These are phyloP conservation scores for Blastobotrys petasosporus DNA, from an alignment of 1,139 yeast genomes.

Conservation along the genomic window DNA sequence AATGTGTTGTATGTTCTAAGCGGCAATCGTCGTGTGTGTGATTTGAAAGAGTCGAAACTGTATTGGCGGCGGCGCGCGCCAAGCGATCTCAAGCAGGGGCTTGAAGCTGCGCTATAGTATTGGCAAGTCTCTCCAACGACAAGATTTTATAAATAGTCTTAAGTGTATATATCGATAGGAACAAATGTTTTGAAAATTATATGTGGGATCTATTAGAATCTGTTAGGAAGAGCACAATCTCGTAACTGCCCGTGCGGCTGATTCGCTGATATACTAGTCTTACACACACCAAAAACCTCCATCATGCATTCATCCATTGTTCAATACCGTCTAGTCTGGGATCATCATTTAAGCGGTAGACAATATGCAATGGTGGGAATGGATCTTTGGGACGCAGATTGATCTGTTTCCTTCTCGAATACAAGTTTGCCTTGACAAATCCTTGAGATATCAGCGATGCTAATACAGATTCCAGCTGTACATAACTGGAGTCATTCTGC, in stretches of 20 bases:
- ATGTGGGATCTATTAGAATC: background rate
- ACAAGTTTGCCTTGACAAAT: slow-evolving; percentile 34
- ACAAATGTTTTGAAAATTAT: too few species aligned
- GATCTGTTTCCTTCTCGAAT: slow-evolving; percentile 25
- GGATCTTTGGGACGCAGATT: slow-evolving; percentile 24
- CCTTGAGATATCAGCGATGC: slow-evolving; percentile 34
- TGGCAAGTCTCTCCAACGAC: too few species aligned
- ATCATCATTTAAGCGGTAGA: slow-evolving; percentile 14
- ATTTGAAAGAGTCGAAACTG: too few species aligned
- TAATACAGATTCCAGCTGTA: slow-evolving; percentile 33
- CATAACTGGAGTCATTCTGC: slow-evolving; percentile 15
- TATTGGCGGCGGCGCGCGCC: too few species aligned
- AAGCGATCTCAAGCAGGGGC: too few species aligned
- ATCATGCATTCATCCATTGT: slow-evolving; percentile 11
- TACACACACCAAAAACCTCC: background rate
- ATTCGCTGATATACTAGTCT: background rate
- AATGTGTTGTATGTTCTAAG: background rate
- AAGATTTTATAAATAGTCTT: too few species aligned
- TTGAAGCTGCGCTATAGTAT: too few species aligned
- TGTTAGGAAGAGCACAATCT: too few species aligned
- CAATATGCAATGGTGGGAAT: slow-evolving; percentile 24
- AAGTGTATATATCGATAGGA: too few species aligned
- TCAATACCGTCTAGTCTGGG: slow-evolving; percentile 9
- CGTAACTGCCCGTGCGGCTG: background rate
- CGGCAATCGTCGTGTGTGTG: too few species aligned